Base-by-base conservation (phyloP, 208 protist genomes). In the Acanthamoeba quina region DNA sequence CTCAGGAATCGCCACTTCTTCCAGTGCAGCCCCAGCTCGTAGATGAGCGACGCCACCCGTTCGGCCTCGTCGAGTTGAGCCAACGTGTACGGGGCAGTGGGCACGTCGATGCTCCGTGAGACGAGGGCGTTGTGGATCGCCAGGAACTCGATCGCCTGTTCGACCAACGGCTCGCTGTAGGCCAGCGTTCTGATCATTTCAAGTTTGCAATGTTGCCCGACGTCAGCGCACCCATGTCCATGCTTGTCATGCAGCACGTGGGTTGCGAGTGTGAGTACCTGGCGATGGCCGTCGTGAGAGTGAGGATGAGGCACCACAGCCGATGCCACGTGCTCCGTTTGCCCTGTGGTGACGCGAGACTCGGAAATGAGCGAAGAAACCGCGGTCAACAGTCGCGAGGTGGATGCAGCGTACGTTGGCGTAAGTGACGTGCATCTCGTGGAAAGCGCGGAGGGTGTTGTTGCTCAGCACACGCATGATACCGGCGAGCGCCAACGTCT, bases 11-110 rank as follows among this genome's bases (percentile, higher is more conserved):
- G 82, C 82, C 88, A 92, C 17, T 76, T 26, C 88, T 92, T 92
- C 64, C 62, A 76, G 64, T 76, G 88, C n/a, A 31, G 34, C 0
- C 60, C 54, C 5, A 92, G 88, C 44, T 92, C 88, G 52, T 92
- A 92, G 34, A 92, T 7, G 44, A 92, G 44, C 6, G 66, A 37
- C 34, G 88, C 70, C 6, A 60, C 52, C 29, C 47, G 5, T 49
- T 92, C 88, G 44, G 88, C 88, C 44, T 92, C 88, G 19, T 92
- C 88, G 7, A 92, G 64, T 58, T 70, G 44, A 6, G 64, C 88
- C 2, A 92, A 60, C 24, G 88, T 92, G 47, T 70, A 90, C 19
- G 37, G 56, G 17, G 52, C 52, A 13, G 9, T 47, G 24, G 88
- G 88, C 29, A 37, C n/a, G 10, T 78, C 88, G 44, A 78, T 70